Evolutionary conservation across 768 basidiomycete species (phyloP).

Genomic region (Mycena metata): DNA sequence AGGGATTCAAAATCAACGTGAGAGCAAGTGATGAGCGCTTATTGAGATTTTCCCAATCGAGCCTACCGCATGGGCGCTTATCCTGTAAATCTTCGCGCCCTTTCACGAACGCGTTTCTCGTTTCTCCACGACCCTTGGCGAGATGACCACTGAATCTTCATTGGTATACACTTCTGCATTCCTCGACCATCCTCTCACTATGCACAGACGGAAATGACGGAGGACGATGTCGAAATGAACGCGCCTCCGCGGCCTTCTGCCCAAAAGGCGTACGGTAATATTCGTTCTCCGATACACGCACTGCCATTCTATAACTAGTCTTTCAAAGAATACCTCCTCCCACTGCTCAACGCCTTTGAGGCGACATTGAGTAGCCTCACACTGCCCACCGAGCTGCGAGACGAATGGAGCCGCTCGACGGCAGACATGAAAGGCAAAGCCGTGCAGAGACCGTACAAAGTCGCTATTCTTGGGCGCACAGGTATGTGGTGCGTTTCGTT

Average conservation of each 20-base stretch:
- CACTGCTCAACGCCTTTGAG: conserved; percentile 18
- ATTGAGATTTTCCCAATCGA: not conserved
- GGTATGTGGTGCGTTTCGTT: conserved; percentile 12
- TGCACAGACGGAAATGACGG: conserved; percentile 16
- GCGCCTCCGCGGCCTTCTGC: not conserved
- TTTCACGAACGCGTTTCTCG: conserved; percentile 21
- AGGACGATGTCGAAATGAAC: conserved; percentile 11
- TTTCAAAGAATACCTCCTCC: conserved; percentile 2
- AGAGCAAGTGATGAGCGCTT: no score
- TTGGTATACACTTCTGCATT: not conserved
- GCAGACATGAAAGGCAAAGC: not conserved
- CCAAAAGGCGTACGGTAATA: conserved; percentile 17
- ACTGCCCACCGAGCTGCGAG: not conserved
- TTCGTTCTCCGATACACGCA: not conserved
- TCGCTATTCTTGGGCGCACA: conserved; percentile 36
- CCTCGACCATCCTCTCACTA: not conserved
- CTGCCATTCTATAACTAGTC: not conserved
- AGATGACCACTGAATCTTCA: conserved; percentile 3
- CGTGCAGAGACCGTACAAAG: conserved; percentile 12
- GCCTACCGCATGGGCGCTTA: not conserved
- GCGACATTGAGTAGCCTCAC: not conserved
- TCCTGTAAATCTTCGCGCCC: not conserved
- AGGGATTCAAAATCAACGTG: no score
- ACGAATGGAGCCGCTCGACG: not conserved
- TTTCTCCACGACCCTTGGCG: not conserved